These are phyloP conservation scores for Caryopteris hybrid DNA, from an alignment of 305 asterid genomes.

Conservation along the genomic window DNA sequence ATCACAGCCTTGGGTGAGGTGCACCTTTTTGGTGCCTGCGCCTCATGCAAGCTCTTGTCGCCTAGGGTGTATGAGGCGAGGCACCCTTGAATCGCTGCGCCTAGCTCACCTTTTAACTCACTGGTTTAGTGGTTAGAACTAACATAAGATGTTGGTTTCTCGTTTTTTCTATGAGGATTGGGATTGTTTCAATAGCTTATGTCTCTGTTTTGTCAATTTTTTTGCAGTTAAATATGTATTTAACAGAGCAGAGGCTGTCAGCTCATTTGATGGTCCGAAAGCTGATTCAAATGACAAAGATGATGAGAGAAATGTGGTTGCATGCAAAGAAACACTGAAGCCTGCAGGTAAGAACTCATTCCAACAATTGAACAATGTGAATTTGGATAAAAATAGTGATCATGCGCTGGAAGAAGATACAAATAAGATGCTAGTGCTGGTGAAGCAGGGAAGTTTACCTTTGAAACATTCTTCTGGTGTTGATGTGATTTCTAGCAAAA, in stretches of 20 bases:
- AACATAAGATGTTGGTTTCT: not conserved
- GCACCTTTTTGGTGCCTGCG: too few species aligned
- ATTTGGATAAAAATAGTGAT: slow-evolving; percentile 14
- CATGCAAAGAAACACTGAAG: slow-evolving; percentile 19
- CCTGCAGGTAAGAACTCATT: slow-evolving; percentile 26
- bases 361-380: slow-evolving; percentile 23
- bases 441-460: slow-evolving; percentile 17
- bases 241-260: slow-evolving; percentile 45
- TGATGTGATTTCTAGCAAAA: slow-evolving; percentile 12
- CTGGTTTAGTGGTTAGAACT: slow-evolving; percentile 13
- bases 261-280: slow-evolving; percentile 23
- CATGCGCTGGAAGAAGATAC: slow-evolving; percentile 10
- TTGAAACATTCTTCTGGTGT: slow-evolving; percentile 10
- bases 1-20: too few species aligned
- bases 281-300: slow-evolving; percentile 22
- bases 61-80: too few species aligned
- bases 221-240: slow-evolving; percentile 68
- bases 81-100: too few species aligned
- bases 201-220: slow-evolving; percentile 28
- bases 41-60: too few species aligned
- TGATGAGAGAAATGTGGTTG: slow-evolving; percentile 25
- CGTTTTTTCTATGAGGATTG: slow-evolving; percentile 10
- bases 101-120: too few species aligned
- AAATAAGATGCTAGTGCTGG: slow-evolving; percentile 13
- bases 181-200: slow-evolving; percentile 27